Evolutionary conservation across 192 early-diverging fungal species (phyloP), one percentile per base, ranked within the genome.

Genomic region (Coemansia sp.): DNA sequence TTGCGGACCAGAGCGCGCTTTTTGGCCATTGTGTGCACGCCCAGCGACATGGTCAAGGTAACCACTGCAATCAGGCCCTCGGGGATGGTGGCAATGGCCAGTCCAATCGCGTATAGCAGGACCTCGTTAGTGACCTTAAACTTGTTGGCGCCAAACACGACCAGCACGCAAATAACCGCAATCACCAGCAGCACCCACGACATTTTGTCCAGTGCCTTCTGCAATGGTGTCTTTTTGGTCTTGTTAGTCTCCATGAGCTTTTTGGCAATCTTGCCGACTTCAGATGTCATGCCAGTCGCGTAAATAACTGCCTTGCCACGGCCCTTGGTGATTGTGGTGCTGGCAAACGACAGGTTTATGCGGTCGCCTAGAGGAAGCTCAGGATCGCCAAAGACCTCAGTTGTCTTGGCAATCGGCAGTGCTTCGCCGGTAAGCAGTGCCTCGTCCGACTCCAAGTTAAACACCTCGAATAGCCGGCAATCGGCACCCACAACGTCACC

Each of bases 401-500:
- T 63, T 36, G 68, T 68, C 65, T 97, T 97, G 50, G 85, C 67
- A 20, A 93, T 85, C 15, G 89, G 87, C 23, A 97, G 69, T 9
- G 87, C 82, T 71, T 97, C 95, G 61, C 95, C 95, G 0, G 95
- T 97, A 31, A 97, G 70, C 42, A 97, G 81, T 10, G 92, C 87
- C 80, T 97, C 95, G 56, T 95, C 87, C 9, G 94, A 81, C 56
- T 96, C 93, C 54, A 96, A 83, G 76, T 97, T 93, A 43, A 91
- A 87, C 12, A 85, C 80, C 50, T 93, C 84, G 59, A 82, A 78
- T 9, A 98, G 75, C 49, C 95, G 90, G 43, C 88, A 83, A 62
- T 96, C 95, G 18, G 95, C 95, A 31, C 91, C 92, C 38, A 96
- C 82, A 13, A 91, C 92, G 65, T 98, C 95, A 36, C 96, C 96